phyloP scores from a whole-genome alignment of 2,329 filamentous ascomycete species.

The Phaeosphaeriaceae sp. region DNA sequence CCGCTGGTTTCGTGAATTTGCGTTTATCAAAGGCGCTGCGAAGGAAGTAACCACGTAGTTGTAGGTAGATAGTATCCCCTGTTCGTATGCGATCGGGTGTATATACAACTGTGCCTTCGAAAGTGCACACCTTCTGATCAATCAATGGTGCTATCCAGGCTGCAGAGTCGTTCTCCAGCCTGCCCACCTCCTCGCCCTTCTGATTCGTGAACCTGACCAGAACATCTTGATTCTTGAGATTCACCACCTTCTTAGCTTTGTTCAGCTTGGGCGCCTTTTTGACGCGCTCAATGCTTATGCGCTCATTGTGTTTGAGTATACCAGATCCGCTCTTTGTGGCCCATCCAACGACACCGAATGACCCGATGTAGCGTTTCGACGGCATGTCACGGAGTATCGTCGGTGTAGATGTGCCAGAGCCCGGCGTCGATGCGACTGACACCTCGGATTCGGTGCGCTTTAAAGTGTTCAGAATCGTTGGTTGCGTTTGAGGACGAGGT shows the following conservation, averaged over 20 bases:
- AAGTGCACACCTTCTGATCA: slow-evolving; percentile 86
- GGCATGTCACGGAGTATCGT: slow-evolving; percentile 55
- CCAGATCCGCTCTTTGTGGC: slow-evolving; percentile 81
- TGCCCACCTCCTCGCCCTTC: slow-evolving; percentile 81
- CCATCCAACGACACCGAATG: slow-evolving; percentile 92
- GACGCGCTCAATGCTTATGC: slow-evolving; percentile 85
- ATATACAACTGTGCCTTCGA: slow-evolving; percentile 88
- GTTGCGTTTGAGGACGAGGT: slow-evolving; percentile 26
- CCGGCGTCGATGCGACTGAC: slow-evolving; percentile 29
- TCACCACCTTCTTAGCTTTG: slow-evolving; percentile 54
- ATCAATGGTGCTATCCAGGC: slow-evolving; percentile 92
- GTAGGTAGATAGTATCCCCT: slow-evolving; percentile 93
- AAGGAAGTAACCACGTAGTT: slow-evolving; percentile 80
- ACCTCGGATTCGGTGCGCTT: slow-evolving; percentile 35
- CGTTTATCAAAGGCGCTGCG: slow-evolving; percentile 74
- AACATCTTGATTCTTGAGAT: slow-evolving; percentile 76
- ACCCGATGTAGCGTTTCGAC: slow-evolving; percentile 78
- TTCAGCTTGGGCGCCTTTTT: slow-evolving; percentile 67
- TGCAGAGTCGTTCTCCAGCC: slow-evolving; percentile 84
- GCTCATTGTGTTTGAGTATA: slow-evolving; percentile 80
- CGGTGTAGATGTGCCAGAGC: slow-evolving; percentile 26
- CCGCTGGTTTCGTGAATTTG: slow-evolving; percentile 67
- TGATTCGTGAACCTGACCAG: slow-evolving; percentile 89
- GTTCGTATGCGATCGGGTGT: slow-evolving; percentile 84
- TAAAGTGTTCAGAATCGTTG: slow-evolving; percentile 28